Conservation (phyloP, 2,329 filamentous ascomycete genomes). For the Botryotinia narcissicola region DNA sequence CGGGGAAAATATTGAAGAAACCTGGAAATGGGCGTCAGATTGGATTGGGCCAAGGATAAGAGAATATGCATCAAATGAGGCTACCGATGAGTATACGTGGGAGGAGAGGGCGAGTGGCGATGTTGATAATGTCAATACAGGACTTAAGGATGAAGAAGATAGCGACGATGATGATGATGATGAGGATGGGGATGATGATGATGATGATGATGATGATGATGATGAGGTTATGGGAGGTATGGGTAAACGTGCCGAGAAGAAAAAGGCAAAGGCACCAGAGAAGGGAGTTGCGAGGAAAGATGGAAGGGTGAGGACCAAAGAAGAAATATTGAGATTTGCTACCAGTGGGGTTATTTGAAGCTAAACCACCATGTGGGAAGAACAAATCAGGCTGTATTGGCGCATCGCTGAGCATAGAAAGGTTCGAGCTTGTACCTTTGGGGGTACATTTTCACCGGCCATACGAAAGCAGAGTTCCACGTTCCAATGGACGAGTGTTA, state of each 20-base stretch:
- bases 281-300: constrained; percentile 23
- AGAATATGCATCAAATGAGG: constrained; percentile 47
- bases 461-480: neutral
- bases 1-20: constrained; percentile 49
- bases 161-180: constrained; percentile 53
- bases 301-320: constrained; percentile 37
- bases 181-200: constrained; percentile 51
- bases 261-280: constrained; percentile 25
- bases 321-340: constrained; percentile 50
- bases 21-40: constrained; percentile 51
- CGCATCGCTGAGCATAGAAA: neutral
- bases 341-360: constrained; percentile 42
- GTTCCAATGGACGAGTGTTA: neutral
- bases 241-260: constrained; percentile 25
- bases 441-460: neutral
- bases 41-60: constrained; percentile 44
- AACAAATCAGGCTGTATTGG: constrained; percentile 2
- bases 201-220: constrained; percentile 61
- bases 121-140: constrained; percentile 68
- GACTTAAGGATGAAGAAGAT: constrained; percentile 58
- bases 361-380: neutral
- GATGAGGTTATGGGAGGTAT: constrained; percentile 55
- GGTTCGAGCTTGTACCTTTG: neutral
- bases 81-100: constrained; percentile 66
- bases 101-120: constrained; percentile 69